Conservation (phyloP, 257 asterid species). For the Plantago major region DNA sequence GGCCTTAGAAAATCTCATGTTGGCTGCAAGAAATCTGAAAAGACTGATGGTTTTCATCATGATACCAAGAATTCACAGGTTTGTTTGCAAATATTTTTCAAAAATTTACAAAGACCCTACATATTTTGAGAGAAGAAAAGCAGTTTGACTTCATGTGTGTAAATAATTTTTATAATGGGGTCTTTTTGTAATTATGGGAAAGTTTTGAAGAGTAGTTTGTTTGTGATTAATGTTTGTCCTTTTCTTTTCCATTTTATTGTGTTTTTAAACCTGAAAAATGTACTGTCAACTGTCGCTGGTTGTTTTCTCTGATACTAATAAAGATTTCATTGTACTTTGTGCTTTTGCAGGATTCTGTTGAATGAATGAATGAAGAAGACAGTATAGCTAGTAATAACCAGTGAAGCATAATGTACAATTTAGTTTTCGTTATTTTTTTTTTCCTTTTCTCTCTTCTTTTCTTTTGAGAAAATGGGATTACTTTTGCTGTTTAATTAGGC, state of each 20-base stretch:
- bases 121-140: too few species aligned
- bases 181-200: background rate
- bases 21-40: too few species aligned
- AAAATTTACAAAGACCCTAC: too few species aligned
- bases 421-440: slow-evolving; percentile 4
- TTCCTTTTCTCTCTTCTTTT: too few species aligned
- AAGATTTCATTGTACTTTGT: background rate
- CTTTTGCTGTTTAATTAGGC: background rate
- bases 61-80: slow-evolving; percentile 19
- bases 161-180: background rate
- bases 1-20: slow-evolving; percentile 18
- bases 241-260: too few species aligned
- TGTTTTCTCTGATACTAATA: background rate
- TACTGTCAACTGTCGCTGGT: too few species aligned
- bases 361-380: slow-evolving; percentile 2
- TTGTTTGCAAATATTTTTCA: background rate
- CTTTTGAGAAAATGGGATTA: background rate
- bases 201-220: too few species aligned
- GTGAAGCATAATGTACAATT: background rate
- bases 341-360: slow-evolving; percentile 17
- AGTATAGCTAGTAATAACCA: too few species aligned
- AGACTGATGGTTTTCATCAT: too few species aligned
- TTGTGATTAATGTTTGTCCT: too few species aligned
- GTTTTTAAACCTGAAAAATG: background rate
- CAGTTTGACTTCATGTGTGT: too few species aligned